Percentiles rank a stretch among this genome's conserved stretches.
Evolutionary conservation across 345 rosid genomes (phyloP).

Genomic region (Gossypium longicalyx): DNA sequence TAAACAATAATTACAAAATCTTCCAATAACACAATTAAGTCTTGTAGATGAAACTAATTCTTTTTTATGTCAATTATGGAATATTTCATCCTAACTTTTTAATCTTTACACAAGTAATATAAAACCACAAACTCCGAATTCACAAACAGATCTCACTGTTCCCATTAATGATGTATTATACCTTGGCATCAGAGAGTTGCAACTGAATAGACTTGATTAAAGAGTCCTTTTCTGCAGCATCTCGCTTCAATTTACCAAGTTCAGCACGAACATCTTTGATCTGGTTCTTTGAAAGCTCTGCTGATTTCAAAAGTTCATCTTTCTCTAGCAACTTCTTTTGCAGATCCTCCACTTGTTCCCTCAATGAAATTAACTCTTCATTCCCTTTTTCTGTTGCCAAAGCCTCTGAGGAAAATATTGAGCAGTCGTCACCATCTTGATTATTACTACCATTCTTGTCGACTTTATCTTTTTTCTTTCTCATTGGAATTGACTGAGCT

Average conservation of each 20-base stretch:
- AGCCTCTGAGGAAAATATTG: slow-evolving; percentile 43
- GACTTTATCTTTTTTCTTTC: slow-evolving; percentile 60
- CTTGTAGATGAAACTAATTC: neutral
- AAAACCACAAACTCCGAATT: neutral
- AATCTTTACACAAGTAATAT: neutral
- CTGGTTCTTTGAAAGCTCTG: slow-evolving; percentile 52
- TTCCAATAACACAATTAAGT: neutral
- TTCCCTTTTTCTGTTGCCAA: slow-evolving; percentile 47
- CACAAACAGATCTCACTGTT: neutral
- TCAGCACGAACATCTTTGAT: slow-evolving; percentile 40
- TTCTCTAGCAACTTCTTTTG: slow-evolving; percentile 64
- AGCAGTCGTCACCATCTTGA: slow-evolving; percentile 46
- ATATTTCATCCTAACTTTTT: neutral
- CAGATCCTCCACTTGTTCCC: slow-evolving; percentile 72
- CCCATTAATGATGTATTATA: slow-evolving; percentile 16
- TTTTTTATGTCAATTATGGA: neutral
- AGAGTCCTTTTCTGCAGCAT: slow-evolving; percentile 61
- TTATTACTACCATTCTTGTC: slow-evolving; percentile 36
- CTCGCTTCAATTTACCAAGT: slow-evolving; percentile 54
- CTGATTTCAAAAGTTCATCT: slow-evolving; percentile 77
- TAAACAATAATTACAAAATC: neutral
- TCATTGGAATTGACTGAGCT: slow-evolving; percentile 51
- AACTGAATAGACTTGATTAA: slow-evolving; percentile 60
- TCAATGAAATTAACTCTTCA: slow-evolving; percentile 57
- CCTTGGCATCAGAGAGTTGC: slow-evolving; percentile 91